Percentiles rank a stretch among this genome's conserved stretches.
phyloP scores from a whole-genome alignment of 495 filamentous ascomycete genomes.

The Umbilicaria muhlenbergii region DNA sequence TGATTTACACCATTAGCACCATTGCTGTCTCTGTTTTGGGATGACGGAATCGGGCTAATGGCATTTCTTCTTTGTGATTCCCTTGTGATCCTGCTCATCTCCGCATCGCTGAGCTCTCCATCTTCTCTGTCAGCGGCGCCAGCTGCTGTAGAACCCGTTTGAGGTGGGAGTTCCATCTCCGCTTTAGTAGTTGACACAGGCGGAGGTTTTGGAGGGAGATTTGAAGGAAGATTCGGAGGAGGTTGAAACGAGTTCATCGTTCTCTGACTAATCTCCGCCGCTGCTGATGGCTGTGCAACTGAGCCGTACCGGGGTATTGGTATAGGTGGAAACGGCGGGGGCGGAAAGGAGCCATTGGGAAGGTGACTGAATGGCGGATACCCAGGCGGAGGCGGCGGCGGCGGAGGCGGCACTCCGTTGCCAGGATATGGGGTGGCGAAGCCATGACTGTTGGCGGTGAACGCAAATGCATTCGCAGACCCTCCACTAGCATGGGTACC shows the following conservation, averaged over 20 bases:
- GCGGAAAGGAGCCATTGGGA: conserved; percentile 1
- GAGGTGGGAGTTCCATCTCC: conserved; percentile 4
- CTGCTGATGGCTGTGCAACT: neutral
- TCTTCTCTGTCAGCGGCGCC: conserved; percentile 37
- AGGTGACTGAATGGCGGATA: neutral
- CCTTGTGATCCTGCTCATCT: neutral
- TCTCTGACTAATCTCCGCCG: neutral
- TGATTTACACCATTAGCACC: no score
- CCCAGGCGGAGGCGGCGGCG: no score
- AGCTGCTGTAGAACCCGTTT: neutral
- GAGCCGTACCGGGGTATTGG: neutral
- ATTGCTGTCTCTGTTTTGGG: no score
- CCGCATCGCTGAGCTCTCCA: conserved; percentile 47
- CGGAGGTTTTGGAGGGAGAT: conserved; percentile 14
- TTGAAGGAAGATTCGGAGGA: conserved; percentile 14
- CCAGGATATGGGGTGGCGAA: neutral
- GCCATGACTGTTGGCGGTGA: conserved; percentile 5
- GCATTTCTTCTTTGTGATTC: neutral
- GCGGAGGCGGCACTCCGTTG: neutral
- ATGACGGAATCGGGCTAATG: no score
- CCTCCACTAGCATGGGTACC: no score
- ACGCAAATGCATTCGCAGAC: conserved; percentile 3
- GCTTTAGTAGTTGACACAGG: conserved; percentile 1
- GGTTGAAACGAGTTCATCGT: conserved; percentile 11
- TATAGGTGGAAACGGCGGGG: conserved; percentile 1